A percentile compares a stretch with the other conserved stretches of the same genome.
phyloP scores from a whole-genome alignment of 2,329 filamentous ascomycete species.

The Dactylellina parvicollis region DNA sequence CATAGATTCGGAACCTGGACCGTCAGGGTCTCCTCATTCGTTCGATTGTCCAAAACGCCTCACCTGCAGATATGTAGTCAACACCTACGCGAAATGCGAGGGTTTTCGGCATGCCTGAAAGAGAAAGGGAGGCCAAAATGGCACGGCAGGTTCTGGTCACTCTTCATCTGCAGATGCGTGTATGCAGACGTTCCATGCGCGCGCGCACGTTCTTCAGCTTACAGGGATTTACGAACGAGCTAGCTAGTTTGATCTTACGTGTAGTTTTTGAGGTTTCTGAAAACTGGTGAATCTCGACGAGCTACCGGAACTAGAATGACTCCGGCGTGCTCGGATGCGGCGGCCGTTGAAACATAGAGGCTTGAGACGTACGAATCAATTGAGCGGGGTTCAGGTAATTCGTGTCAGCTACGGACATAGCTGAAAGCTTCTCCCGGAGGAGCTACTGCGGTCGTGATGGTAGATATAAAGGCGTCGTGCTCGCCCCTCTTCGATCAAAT shows the following conservation, averaged over 20 bases:
- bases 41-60: slow-evolving; percentile 27
- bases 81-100: not conserved
- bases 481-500: slow-evolving; percentile 19
- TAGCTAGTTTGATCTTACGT: slow-evolving; percentile 13
- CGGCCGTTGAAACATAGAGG: slow-evolving; percentile 26
- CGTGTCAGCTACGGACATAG: slow-evolving; percentile 5
- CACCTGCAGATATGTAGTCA: slow-evolving; percentile 10
- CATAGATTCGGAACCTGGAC: slow-evolving; percentile 37
- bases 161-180: slow-evolving; percentile 28
- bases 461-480: slow-evolving; percentile 37
- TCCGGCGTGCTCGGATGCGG: slow-evolving; percentile 35
- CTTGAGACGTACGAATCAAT: slow-evolving; percentile 8
- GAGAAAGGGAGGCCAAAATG: slow-evolving; percentile 42
- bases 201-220: slow-evolving; percentile 30
- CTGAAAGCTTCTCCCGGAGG: slow-evolving; percentile 1
- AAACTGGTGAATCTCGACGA: slow-evolving; percentile 4
- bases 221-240: slow-evolving; percentile 12
- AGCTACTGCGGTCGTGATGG: not conserved
- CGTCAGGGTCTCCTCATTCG: slow-evolving; percentile 12
- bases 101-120: not conserved
- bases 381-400: slow-evolving; percentile 5
- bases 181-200: slow-evolving; percentile 10
- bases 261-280: slow-evolving; percentile 5
- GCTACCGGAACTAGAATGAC: slow-evolving; percentile 23
- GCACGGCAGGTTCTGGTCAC: slow-evolving; percentile 32